Conservation (phyloP, 805 yeast species). For the Nakazawaea wickerhamii region DNA sequence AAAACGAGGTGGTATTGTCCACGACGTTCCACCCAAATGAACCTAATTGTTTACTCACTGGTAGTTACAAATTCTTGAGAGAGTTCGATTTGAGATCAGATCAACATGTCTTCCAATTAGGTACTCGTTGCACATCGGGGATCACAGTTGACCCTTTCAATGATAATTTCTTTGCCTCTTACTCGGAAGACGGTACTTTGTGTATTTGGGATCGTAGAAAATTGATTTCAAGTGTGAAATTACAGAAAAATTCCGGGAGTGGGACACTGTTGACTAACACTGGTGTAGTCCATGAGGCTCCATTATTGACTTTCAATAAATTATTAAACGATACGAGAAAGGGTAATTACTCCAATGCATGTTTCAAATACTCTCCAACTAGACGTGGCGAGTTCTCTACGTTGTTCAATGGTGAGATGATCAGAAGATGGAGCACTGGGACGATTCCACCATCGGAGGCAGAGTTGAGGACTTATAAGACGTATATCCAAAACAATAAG, state of each 20-base stretch:
- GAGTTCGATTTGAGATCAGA: slow-evolving; percentile 71
- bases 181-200: slow-evolving; percentile 78
- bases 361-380: slow-evolving; percentile 62
- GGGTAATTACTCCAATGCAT: slow-evolving; percentile 54
- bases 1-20: slow-evolving; percentile 72
- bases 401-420: slow-evolving; percentile 68
- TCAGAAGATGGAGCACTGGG: slow-evolving; percentile 79
- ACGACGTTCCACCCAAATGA: slow-evolving; percentile 60
- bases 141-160: slow-evolving; percentile 66
- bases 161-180: slow-evolving; percentile 62
- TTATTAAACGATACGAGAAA: slow-evolving; percentile 53
- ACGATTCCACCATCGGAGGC: slow-evolving; percentile 36
- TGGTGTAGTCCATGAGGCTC: slow-evolving; percentile 38
- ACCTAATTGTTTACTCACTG: slow-evolving; percentile 53
- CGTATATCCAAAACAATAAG: slow-evolving; percentile 16
- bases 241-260: slow-evolving; percentile 17
- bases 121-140: slow-evolving; percentile 67
- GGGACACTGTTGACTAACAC: slow-evolving; percentile 14
- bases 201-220: slow-evolving; percentile 79
- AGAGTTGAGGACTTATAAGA: slow-evolving; percentile 20
- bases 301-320: slow-evolving; percentile 55
- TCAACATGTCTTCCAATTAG: slow-evolving; percentile 64
- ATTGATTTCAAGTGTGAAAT: slow-evolving; percentile 26
- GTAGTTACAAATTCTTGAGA: slow-evolving; percentile 70
- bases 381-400: slow-evolving; percentile 73